phyloP scores from a whole-genome alignment of 2,329 filamentous ascomycete genomes.

The Sclerotinia nivalis region DNA sequence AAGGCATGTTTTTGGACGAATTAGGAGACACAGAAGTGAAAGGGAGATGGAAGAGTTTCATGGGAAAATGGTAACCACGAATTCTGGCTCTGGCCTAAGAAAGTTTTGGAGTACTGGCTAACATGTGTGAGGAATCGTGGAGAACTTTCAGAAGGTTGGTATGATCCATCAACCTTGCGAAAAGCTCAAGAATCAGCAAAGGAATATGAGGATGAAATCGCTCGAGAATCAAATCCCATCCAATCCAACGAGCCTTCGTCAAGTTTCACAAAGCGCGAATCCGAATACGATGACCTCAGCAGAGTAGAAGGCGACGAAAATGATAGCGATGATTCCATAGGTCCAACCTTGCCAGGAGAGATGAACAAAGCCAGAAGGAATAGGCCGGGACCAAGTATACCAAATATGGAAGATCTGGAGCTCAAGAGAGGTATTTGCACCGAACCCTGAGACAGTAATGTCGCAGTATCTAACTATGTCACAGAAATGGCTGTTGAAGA shows the following conservation, averaged over 20 bases:
- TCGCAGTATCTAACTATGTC: slow-evolving; percentile 21
- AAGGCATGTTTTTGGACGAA: slow-evolving; percentile 66
- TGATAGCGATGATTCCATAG: slow-evolving; percentile 44
- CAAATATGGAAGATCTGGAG: slow-evolving; percentile 72
- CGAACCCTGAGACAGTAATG: background rate
- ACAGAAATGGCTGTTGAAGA: slow-evolving; percentile 49
- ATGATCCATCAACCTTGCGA: slow-evolving; percentile 67
- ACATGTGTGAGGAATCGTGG: slow-evolving; percentile 70
- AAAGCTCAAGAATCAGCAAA: slow-evolving; percentile 36
- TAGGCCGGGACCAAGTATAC: slow-evolving; percentile 60
- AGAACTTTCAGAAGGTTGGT: slow-evolving; percentile 89
- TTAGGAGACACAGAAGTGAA: slow-evolving; percentile 74
- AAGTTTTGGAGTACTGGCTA: slow-evolving; percentile 41
- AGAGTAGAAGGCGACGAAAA: slow-evolving; percentile 25
- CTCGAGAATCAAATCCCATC: slow-evolving; percentile 23
- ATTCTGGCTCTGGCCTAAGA: slow-evolving; percentile 17
- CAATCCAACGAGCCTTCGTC: slow-evolving; percentile 24
- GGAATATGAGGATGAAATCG: slow-evolving; percentile 18
- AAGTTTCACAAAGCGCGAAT: slow-evolving; percentile 7
- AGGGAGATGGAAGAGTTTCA: slow-evolving; percentile 92
- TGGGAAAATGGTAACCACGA: slow-evolving; percentile 72
- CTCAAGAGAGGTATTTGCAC: slow-evolving; percentile 50
- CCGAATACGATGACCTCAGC: background rate
- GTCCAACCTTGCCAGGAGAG: slow-evolving; percentile 50
- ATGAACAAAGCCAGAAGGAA: slow-evolving; percentile 35